Conservation (phyloP, 2,329 filamentous ascomycete species). For the Aspergillus uvarum region DNA sequence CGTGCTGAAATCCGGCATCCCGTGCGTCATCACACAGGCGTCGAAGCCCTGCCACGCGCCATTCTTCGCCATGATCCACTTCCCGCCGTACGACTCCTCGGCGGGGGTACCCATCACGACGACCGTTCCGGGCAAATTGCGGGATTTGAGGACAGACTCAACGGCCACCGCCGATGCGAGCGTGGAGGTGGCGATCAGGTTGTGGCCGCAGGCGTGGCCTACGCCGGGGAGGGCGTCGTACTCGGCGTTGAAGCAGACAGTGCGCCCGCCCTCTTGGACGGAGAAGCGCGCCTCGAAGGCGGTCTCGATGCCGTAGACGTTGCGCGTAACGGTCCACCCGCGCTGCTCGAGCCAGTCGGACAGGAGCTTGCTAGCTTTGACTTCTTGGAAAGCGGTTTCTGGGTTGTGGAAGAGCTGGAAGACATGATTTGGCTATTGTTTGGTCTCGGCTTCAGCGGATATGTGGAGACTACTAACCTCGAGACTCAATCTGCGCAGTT, state of each 20-base stretch:
- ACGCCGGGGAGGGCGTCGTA: not conserved
- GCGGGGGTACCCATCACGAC: not conserved
- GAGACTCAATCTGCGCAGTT: not conserved
- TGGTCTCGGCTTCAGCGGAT: not conserved
- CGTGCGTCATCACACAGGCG: constrained; percentile 1
- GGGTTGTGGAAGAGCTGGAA: not conserved
- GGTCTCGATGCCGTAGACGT: constrained; percentile 1
- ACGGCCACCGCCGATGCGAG: not conserved
- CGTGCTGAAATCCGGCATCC: not conserved
- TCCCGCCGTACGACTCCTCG: not conserved
- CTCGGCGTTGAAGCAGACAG: not conserved
- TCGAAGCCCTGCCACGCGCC: not conserved
- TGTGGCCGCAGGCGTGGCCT: constrained; percentile 1
- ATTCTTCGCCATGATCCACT: constrained; percentile 2
- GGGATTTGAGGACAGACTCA: not conserved
- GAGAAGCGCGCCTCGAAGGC: not conserved
- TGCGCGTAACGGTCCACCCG: not conserved
- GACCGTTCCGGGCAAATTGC: not conserved
- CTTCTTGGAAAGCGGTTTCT: not conserved
- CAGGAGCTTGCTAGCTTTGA: not conserved
- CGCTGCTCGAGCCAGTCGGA: constrained; percentile 2
- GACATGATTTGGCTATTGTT: not conserved
- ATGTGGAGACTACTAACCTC: not conserved
- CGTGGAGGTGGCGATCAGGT: not conserved
- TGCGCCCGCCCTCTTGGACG: not conserved